Evolutionary conservation across 1,139 yeast genomes (phyloP).

Genomic region (Candida albicans): DNA sequence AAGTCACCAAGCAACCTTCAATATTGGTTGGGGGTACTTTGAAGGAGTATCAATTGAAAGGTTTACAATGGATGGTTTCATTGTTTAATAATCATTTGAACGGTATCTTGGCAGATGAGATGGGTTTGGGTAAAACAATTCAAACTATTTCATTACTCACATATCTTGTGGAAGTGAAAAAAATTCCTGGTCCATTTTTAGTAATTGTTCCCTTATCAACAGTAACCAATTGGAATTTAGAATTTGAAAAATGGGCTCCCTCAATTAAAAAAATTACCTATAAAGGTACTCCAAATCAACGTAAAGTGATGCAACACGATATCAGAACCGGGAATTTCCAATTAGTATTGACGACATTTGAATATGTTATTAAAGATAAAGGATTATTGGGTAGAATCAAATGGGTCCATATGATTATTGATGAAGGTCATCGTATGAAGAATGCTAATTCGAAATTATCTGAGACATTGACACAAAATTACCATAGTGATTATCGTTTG

Average conservation of each 20-base stretch:
- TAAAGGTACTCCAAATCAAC: conserved; percentile 72
- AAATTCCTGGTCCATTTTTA: conserved; percentile 67
- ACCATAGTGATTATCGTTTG: conserved; percentile 72
- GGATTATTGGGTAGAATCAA: conserved; percentile 64
- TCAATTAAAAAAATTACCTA: conserved; percentile 63
- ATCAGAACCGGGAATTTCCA: conserved; percentile 69
- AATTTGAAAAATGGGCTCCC: conserved; percentile 90
- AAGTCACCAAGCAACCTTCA: conserved; percentile 61
- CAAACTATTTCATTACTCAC: conserved; percentile 92
- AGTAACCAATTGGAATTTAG: conserved; percentile 80
- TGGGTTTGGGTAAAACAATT: conserved; percentile 97
- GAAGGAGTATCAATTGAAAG: conserved; percentile 91
- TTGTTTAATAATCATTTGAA: conserved; percentile 88
- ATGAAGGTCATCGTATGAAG: conserved; percentile 89
- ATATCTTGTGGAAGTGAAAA: conserved; percentile 79
- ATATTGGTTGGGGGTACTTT: conserved; percentile 81
- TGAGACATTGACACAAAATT: conserved; percentile 66
- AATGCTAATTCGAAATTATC: conserved; percentile 75
- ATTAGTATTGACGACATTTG: conserved; percentile 76
- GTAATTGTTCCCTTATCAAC: conserved; percentile 85
- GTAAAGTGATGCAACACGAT: conserved; percentile 63
- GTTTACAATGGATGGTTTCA: conserved; percentile 98
- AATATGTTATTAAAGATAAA: conserved; percentile 73
- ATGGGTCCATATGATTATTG: conserved; percentile 87
- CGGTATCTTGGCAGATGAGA: conserved; percentile 96